Evolutionary conservation across 1,139 yeast genomes (phyloP), one percentile per base, ranked within the genome.

Genomic region (Sugiyamaella xylanicola): DNA sequence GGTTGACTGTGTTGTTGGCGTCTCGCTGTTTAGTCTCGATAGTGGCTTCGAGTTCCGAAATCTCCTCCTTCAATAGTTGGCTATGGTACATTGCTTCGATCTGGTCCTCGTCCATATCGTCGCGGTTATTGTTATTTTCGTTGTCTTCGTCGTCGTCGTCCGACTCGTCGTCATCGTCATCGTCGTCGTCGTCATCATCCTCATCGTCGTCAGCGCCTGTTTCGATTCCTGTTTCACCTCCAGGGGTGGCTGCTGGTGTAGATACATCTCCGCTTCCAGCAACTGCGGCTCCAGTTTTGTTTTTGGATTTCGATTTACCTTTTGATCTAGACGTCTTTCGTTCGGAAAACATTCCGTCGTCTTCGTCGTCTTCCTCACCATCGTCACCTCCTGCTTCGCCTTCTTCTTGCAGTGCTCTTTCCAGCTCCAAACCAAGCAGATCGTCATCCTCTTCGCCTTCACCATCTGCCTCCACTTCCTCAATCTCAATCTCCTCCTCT

Each of bases 31-130:
- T 93, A 64, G 85, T 85, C 53, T 81, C 84, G 55, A 95, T 87
- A 0, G 93, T 92, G 43, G 82, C 75, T 66, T 88, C 92, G 60
- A 95, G 77, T 67, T 95, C 99, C 13, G 80, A 75, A 54, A 95
- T 85, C 69, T 92, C 98, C 69, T 92, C 98, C 60, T 83, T 83
- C 58, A 93, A 75, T 63, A 91, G 79, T 66, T 87, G 91, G 62
- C 82, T 82, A 63, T 88, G 95, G 61, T 87, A 91, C 57, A 81
- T 73, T 16, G 68, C 77, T 57, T 70, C 80, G 64, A 67, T 68
- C 65, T 63, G 67, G 49, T 67, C 79, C 29, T 72, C 76, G 48
- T 72, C 74, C 63, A 65, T 60, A 19, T 60, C 68, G 29, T 69
- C 75, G 21, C 72, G 77, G 20, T 71, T 75, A 1, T 77, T 81